A percentile compares a stretch with the other conserved stretches of the same genome.
Conservation (phyloP, 2,329 filamentous ascomycete species). For the Dichotomopilus funicola region DNA sequence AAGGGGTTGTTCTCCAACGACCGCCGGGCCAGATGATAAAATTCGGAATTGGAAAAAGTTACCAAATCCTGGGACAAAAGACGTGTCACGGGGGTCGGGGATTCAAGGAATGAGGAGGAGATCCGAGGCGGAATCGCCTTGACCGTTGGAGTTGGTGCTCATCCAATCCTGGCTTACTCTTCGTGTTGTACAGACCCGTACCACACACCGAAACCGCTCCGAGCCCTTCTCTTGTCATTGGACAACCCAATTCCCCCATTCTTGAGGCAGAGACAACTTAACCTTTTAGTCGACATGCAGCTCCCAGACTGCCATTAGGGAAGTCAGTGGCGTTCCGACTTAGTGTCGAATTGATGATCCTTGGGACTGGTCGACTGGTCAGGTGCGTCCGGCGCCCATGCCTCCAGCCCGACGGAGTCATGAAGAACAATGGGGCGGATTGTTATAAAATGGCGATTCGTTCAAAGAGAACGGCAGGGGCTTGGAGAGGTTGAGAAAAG, state of each 20-base stretch:
- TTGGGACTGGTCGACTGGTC: conserved; percentile 9
- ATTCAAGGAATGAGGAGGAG: no score
- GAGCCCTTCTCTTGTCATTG: neutral
- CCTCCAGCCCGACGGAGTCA: no score
- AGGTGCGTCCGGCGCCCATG: conserved; percentile 8
- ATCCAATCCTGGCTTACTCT: neutral
- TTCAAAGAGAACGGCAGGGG: no score
- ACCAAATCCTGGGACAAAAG: no score
- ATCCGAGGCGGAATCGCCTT: no score
- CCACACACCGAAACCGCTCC: neutral
- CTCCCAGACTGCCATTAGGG: conserved; percentile 14
- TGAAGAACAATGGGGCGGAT: no score
- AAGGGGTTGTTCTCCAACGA: no score
- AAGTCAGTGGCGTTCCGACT: conserved; percentile 18
- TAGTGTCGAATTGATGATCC: neutral
- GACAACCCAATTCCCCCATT: conserved; percentile 6
- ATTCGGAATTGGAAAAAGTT: no score
- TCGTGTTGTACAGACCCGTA: neutral
- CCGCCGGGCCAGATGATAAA: no score
- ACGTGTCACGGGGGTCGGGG: no score
- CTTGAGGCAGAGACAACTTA: neutral
- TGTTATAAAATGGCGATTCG: no score
- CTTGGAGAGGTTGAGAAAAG: neutral
- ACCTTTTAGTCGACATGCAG: conserved; percentile 25
- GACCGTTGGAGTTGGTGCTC: neutral